These are phyloP conservation scores for Rhizopogon roseolus DNA, from an alignment of 768 basidiomycete genomes.

Conservation along the genomic window DNA sequence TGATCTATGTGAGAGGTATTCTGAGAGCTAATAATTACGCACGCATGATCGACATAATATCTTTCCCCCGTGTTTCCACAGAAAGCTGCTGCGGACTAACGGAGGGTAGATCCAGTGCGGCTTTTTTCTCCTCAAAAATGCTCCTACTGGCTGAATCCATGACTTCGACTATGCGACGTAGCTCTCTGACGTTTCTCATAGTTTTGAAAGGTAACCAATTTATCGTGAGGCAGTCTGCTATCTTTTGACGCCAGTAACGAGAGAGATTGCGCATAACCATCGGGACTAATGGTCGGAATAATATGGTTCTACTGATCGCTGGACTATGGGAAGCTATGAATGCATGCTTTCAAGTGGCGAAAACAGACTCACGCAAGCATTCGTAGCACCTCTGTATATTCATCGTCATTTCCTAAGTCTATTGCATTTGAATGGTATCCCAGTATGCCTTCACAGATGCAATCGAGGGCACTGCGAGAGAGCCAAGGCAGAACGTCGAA, in stretches of 20 bases:
- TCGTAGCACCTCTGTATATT: slow-evolving; percentile 13
- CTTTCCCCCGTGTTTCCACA: slow-evolving; percentile 7
- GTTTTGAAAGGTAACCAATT: not conserved
- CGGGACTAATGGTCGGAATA: slow-evolving; percentile 14
- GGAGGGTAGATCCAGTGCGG: not conserved
- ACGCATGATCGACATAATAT: slow-evolving; percentile 27
- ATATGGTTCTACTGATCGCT: slow-evolving; percentile 3
- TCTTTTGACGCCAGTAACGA: slow-evolving; percentile 8
- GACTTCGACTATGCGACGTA: slow-evolving; percentile 8
- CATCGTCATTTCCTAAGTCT: slow-evolving; percentile 9
- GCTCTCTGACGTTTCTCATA: not conserved
- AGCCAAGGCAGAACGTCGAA: slow-evolving; percentile 21
- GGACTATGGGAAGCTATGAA: slow-evolving; percentile 1
- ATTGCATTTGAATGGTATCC: slow-evolving; percentile 19
- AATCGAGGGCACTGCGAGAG: slow-evolving; percentile 18
- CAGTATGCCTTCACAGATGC: slow-evolving; percentile 17
- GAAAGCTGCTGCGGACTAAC: not conserved
- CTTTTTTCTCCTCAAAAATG: slow-evolving; percentile 17
- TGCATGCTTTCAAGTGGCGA: not conserved
- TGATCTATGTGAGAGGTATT: not conserved
- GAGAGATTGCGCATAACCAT: slow-evolving; percentile 10
- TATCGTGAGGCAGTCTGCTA: slow-evolving; percentile 16
- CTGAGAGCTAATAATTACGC: slow-evolving; percentile 2
- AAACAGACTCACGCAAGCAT: slow-evolving; percentile 4
- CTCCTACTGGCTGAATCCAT: slow-evolving; percentile 9